Percentiles rank a stretch among this genome's conserved stretches.
These are phyloP conservation scores for Acanthamoeba sp. DNA, from an alignment of 208 protist genomes.

Conservation along the genomic window DNA sequence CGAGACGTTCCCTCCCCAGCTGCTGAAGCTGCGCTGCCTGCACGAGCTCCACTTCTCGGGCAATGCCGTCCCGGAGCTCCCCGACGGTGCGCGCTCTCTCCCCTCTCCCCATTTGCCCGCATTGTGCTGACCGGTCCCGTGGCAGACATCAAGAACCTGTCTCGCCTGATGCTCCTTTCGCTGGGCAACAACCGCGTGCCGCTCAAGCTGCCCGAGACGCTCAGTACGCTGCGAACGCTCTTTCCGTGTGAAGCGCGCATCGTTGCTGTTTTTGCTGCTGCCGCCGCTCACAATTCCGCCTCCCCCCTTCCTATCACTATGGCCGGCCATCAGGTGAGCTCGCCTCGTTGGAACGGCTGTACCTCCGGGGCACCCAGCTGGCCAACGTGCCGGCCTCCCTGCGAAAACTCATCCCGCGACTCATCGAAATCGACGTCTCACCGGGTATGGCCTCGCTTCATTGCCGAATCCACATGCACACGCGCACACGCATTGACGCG, in stretches of 20 bases:
- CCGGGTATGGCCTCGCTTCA: not conserved
- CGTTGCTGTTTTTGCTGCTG: not conserved
- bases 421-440: slow-evolving; percentile 63
- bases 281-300: not conserved
- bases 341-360: slow-evolving; percentile 8
- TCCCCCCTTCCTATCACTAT: not conserved
- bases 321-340: not conserved
- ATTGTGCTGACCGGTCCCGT: not conserved
- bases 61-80: slow-evolving; percentile 35
- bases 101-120: not conserved
- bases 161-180: not conserved
- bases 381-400: not conserved
- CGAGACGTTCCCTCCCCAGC: slow-evolving; percentile 38
- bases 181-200: slow-evolving; percentile 52
- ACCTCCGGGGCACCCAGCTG: slow-evolving; percentile 17
- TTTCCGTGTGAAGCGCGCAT: not conserved
- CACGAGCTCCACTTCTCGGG: slow-evolving; percentile 70
- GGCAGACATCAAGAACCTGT: slow-evolving; percentile 27
- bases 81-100: not conserved
- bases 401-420: slow-evolving; percentile 7
- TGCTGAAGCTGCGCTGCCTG: slow-evolving; percentile 17
- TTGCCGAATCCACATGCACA: too few species aligned
- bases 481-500: too few species aligned
- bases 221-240: not conserved
- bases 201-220: slow-evolving; percentile 45